These are phyloP conservation scores for Allium sativum DNA, from an alignment of 106 monocot species.

Conservation along the genomic window DNA sequence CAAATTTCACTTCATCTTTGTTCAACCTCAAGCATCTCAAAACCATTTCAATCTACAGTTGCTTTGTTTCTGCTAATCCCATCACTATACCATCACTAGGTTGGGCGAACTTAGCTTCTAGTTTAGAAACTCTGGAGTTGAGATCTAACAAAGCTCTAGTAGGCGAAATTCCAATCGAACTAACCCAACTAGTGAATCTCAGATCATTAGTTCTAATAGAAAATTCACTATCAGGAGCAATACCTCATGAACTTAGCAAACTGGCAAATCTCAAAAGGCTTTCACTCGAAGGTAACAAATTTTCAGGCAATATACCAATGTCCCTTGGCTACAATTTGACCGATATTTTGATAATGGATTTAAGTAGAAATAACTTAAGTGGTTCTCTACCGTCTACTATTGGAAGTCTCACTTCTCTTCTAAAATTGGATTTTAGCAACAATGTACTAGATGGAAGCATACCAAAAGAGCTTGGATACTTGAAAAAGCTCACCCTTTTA, in stretches of 20 bases:
- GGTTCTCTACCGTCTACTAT: constrained; percentile 43
- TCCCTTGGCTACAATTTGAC: constrained; percentile 28
- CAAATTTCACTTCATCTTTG: constrained; percentile 39
- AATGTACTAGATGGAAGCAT: constrained; percentile 47
- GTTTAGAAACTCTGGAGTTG: constrained; percentile 69
- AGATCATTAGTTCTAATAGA: constrained; percentile 56
- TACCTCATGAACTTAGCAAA: constrained; percentile 38
- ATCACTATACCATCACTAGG: constrained; percentile 25
- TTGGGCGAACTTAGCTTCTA: constrained; percentile 52
- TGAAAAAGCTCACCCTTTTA: constrained; percentile 47
- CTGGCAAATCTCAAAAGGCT: constrained; percentile 34
- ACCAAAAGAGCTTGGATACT: constrained; percentile 30
- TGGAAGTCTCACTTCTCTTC: constrained; percentile 36
- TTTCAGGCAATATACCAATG: constrained; percentile 46
- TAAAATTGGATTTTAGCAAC: constrained; percentile 77
- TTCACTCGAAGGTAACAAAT: constrained; percentile 34
- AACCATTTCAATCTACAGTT: constrained; percentile 51
- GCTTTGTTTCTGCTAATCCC: constrained; percentile 37
- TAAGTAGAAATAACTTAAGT: constrained; percentile 37
- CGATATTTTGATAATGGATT: constrained; percentile 52
- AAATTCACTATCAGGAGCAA: constrained; percentile 32
- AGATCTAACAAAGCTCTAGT: constrained; percentile 49
- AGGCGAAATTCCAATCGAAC: constrained; percentile 32
- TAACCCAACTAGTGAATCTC: constrained; percentile 45
- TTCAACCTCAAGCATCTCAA: constrained; percentile 59